A percentile compares a stretch with the other conserved stretches of the same genome.
Conservation (phyloP, 179 eudicot species). For the Silene coronaria region DNA sequence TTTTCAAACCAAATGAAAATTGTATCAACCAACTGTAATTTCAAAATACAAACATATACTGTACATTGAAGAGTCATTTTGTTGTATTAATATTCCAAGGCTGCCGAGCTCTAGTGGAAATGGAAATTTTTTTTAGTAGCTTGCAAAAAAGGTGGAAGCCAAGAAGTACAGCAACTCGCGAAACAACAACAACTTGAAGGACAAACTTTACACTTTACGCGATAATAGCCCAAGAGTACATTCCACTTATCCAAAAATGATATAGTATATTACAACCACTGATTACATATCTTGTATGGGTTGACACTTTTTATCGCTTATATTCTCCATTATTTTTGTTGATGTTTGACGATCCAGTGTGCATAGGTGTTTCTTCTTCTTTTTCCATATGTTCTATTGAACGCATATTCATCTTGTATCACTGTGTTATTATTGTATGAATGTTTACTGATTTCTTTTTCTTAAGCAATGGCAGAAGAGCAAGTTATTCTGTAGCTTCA, state of each 20-base stretch:
- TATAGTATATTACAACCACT: not conserved
- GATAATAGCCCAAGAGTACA: not conserved
- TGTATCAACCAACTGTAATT: not conserved
- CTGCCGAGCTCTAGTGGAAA: not conserved
- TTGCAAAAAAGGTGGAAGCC: not conserved
- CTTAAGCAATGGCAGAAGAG: slow-evolving; percentile 40
- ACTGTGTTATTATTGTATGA: not conserved
- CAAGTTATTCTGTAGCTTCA: slow-evolving; percentile 54
- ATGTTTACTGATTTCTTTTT: slow-evolving; percentile 15
- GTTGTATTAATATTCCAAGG: not conserved
- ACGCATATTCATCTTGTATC: too few species aligned
- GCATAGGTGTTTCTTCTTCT: not conserved
- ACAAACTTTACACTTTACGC: not conserved
- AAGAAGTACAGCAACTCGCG: not conserved
- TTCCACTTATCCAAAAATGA: not conserved
- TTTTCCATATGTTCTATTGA: too few species aligned
- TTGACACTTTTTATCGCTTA: not conserved
- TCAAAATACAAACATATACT: not conserved
- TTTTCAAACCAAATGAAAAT: not conserved
- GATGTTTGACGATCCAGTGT: not conserved
- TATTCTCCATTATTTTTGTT: not conserved
- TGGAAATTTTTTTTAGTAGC: not conserved
- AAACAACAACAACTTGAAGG: not conserved
- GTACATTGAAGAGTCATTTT: not conserved
- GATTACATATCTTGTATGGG: not conserved